phyloP scores from a whole-genome alignment of 1,284 basidiomycete genomes.

The Trichosporon ovoides region DNA sequence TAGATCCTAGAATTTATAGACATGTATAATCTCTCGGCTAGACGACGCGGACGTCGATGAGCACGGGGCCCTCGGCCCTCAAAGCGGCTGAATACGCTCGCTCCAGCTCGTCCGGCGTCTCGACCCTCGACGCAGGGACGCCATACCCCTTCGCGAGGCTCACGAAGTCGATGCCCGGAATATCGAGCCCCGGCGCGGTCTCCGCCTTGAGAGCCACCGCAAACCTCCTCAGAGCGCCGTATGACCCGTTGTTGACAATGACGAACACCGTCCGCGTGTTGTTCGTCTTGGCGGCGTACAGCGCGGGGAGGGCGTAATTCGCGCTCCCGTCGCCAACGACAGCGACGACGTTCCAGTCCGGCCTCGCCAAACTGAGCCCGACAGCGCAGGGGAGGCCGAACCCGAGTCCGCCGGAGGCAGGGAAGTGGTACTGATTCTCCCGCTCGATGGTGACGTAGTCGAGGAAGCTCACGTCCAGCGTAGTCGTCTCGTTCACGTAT shows the following conservation, averaged over 20 bases:
- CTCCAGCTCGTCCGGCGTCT: conserved; percentile 7
- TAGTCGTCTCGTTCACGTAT: conserved; percentile 18
- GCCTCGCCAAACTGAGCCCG: conserved; percentile 9
- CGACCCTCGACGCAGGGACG: conserved; percentile 4
- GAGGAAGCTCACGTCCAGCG: conserved; percentile 8
- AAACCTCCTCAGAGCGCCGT: conserved; percentile 14
- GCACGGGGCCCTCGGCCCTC: conserved; percentile 5
- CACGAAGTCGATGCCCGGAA: conserved; percentile 18
- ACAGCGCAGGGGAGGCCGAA: conserved; percentile 16
- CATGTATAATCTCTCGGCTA: neutral
- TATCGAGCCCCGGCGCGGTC: conserved; percentile 8
- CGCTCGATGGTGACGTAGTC: neutral
- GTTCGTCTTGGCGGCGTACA: conserved; percentile 11
- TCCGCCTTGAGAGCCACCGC: conserved; percentile 5
- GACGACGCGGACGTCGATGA: conserved; percentile 12
- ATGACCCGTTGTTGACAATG: conserved; percentile 15
- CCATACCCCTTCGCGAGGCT: conserved; percentile 13
- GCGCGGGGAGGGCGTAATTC: conserved; percentile 14
- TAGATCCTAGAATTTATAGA: neutral
- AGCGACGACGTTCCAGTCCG: conserved; percentile 13
- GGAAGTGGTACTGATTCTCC: conserved; percentile 13
- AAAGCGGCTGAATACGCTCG: conserved; percentile 8
- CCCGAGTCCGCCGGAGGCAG: conserved; percentile 13
- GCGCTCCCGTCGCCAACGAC: conserved; percentile 14
- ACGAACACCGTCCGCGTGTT: conserved; percentile 11